Evolutionary conservation across 176 grass and related monocot species (phyloP).

Genomic region (Oryza glaberrima): DNA sequence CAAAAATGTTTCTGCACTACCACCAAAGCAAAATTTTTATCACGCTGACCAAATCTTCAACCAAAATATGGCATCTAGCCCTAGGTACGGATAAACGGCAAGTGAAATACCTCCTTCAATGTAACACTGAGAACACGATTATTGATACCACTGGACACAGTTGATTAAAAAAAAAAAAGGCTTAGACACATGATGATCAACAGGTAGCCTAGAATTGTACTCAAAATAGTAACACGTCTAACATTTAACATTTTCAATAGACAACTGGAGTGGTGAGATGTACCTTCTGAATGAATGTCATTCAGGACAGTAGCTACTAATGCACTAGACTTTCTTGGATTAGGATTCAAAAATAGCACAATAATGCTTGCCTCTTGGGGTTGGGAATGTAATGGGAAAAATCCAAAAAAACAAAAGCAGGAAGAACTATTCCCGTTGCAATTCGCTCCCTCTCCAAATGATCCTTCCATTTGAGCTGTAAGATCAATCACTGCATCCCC

Average conservation of each 20-base stretch:
- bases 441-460: not conserved
- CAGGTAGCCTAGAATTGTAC: not conserved
- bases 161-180: slow-evolving; percentile 1
- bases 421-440: not conserved
- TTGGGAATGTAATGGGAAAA: not conserved
- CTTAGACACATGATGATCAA: not conserved
- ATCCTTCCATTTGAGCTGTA: not conserved
- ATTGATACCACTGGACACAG: not conserved
- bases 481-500: too few relatives aligned
- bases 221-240: not conserved
- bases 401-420: not conserved
- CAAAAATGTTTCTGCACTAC: not conserved
- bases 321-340: not conserved
- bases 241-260: not conserved
- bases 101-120: not conserved
- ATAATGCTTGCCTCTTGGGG: not conserved
- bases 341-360: not conserved
- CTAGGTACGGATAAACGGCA: not conserved
- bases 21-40: not conserved
- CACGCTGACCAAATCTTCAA: not conserved
- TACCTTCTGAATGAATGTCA: not conserved
- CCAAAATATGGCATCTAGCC: not conserved
- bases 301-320: not conserved
- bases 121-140: not conserved
- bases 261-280: not conserved